These are phyloP conservation scores for Suhomyces vadensis DNA, from an alignment of 805 yeast genomes.

Conservation along the genomic window DNA sequence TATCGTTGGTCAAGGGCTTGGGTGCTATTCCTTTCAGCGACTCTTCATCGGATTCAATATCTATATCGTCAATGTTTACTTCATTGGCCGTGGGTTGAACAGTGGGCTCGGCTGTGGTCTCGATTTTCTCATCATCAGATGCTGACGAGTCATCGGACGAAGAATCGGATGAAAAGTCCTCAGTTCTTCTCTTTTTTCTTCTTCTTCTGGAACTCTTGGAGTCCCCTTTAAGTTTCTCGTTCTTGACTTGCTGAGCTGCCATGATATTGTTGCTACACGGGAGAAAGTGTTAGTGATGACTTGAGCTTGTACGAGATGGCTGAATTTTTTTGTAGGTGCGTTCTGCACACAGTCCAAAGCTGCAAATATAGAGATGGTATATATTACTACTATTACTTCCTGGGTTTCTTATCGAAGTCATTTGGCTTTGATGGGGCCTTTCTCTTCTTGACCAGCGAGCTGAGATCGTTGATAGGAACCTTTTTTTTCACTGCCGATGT, in stretches of 20 bases:
- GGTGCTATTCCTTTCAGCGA: constrained; percentile 15
- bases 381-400: not conserved
- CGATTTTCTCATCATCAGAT: constrained; percentile 15
- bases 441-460: constrained; percentile 54
- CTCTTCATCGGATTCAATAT: constrained; percentile 30
- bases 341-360: not conserved
- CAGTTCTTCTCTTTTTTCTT: constrained; percentile 81
- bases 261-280: constrained; percentile 1
- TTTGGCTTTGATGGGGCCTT: constrained; percentile 11
- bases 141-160: constrained; percentile 45
- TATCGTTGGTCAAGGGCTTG: constrained; percentile 19
- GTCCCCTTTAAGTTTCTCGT: constrained; percentile 9
- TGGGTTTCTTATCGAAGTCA: constrained; percentile 7
- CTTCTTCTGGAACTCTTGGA: constrained; percentile 47
- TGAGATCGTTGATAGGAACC: constrained; percentile 15
- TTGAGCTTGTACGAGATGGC: not conserved
- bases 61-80: constrained; percentile 33
- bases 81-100: constrained; percentile 12
- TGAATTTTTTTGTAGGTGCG: constrained; percentile 2
- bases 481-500: constrained; percentile 63
- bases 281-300: not conserved
- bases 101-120: constrained; percentile 10
- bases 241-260: constrained; percentile 13
- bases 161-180: constrained; percentile 60
- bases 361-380: not conserved